Percentiles rank a stretch among this genome's conserved stretches.
phyloP scores from a whole-genome alignment of 2,329 filamentous ascomycete species.

The Hypoxylon sp. region DNA sequence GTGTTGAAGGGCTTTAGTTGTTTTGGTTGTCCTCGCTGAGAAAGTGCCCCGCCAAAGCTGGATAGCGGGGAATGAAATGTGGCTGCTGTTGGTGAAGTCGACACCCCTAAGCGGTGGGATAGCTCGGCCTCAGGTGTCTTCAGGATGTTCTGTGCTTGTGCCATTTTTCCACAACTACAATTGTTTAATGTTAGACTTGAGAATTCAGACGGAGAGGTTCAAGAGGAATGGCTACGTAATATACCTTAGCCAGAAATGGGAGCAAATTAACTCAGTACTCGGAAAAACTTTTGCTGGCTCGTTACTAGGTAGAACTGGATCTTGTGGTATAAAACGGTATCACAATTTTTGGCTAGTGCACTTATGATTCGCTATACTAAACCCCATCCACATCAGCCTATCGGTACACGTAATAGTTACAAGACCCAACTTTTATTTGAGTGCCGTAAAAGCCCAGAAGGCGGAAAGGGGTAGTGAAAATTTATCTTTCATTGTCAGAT shows the following conservation, averaged over 20 bases:
- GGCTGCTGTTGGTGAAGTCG: constrained; percentile 79
- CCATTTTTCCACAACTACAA: constrained; percentile 53
- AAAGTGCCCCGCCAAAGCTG: constrained; percentile 67
- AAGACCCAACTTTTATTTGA: constrained; percentile 33
- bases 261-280: constrained; percentile 36
- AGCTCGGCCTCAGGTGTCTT: constrained; percentile 54
- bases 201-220: constrained; percentile 4
- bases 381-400: constrained; percentile 32
- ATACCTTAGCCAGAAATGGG: constrained; percentile 19
- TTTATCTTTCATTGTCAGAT: constrained; percentile 23
- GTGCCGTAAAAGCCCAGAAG: constrained; percentile 1
- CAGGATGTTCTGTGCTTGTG: constrained; percentile 65
- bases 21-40: constrained; percentile 68
- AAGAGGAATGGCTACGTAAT: constrained; percentile 29
- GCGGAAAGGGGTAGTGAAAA: constrained; percentile 4
- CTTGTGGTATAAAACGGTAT: constrained; percentile 15
- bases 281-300: constrained; percentile 36
- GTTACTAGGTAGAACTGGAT: no score
- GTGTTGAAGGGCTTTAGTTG: constrained; percentile 95
- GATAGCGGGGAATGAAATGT: constrained; percentile 78
- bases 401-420: constrained; percentile 29
- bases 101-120: constrained; percentile 75
- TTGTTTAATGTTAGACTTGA: constrained; percentile 10
- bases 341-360: constrained; percentile 30
- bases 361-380: constrained; percentile 25